Evolutionary conservation across 2,329 filamentous ascomycete species (phyloP), one percentile per base, ranked within the genome.

Genomic region (Teratosphaeria viscida): DNA sequence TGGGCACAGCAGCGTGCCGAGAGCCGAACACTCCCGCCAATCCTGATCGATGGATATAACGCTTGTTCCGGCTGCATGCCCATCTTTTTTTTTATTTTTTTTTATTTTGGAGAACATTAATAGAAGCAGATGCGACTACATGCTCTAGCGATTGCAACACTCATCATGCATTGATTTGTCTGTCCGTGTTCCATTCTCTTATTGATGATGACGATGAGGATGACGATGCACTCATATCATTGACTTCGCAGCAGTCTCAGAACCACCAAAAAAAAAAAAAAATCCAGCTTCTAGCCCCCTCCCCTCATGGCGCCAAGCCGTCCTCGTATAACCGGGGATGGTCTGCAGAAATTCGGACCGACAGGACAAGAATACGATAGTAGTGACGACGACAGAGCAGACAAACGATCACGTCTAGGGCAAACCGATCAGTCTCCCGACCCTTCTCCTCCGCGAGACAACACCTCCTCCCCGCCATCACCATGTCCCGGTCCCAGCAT

Each of bases 371-470:
- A 49, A 23, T 6, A 23, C 43, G 60, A 60, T 43, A 56, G 64
- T 2, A 23, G 23, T 2, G 0, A 2, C 14, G 32, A 59, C 23
- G 65, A 67, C 34, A 57, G 57, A 6, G 57, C 57, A 4, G 62
- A 65, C 16, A 63, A 64, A 19, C 59, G 66, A n/a, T 14, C 52
- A 12, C 61, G 63, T 26, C 59, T 61, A 5, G 64, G 63, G 27
- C 63, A 62, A 53, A 65, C 66, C 12, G 70, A 73, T 37, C 62
- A 67, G 3, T 64, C 37, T 5, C 6, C 5, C 37, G 37, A 49
- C 43, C 23, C 23, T 10, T 49, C 67, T n/a, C 23, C 23, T 10
- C 23, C 67, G 19, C 67, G 71, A 62, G 68, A 70, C n/a, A 58
- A 57, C 23, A 2, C 23, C 23, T 23, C 23, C 2, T 39, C 57